Evolutionary conservation across 2,329 filamentous ascomycete genomes (phyloP).

Genomic region (Verticillium tricorpus): DNA sequence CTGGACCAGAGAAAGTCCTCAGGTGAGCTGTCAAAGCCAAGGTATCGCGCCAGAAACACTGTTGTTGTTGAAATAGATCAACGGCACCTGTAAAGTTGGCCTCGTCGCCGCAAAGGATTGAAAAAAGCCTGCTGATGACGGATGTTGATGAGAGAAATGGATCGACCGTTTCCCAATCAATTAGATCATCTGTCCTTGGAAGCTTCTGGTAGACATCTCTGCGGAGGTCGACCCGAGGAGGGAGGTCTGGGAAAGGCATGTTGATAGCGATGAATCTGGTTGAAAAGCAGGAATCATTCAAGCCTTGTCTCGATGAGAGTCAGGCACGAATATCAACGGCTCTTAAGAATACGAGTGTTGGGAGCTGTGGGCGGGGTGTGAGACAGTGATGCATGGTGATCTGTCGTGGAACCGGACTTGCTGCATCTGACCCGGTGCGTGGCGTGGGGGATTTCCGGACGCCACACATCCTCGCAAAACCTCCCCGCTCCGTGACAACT

Average conservation of each 20-base stretch:
- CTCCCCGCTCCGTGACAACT: neutral
- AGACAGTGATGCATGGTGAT: neutral
- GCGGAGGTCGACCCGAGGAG: constrained; percentile 7
- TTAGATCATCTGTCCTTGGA: neutral
- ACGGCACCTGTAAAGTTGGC: neutral
- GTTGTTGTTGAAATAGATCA: neutral
- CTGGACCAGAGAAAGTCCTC: constrained; percentile 6
- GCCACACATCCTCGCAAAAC: neutral
- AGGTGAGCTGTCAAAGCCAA: constrained; percentile 10
- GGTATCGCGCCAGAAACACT: constrained; percentile 10
- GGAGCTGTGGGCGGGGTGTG: neutral
- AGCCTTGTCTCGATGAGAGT: too few relatives aligned
- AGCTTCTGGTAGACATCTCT: constrained; percentile 9
- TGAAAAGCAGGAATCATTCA: too few relatives aligned
- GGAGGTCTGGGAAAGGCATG: constrained; percentile 6
- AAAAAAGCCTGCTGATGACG: neutral
- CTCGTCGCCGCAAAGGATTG: neutral
- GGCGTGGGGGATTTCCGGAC: neutral
- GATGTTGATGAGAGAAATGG: neutral
- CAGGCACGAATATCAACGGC: too few relatives aligned
- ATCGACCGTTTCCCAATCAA: constrained; percentile 4
- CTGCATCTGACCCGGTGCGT: neutral
- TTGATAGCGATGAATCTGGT: neutral
- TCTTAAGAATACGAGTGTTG: neutral
- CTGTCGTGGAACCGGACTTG: neutral